Evolutionary conservation across 2,329 filamentous ascomycete species (phyloP).

Genomic region (Aureobasidium sp.): DNA sequence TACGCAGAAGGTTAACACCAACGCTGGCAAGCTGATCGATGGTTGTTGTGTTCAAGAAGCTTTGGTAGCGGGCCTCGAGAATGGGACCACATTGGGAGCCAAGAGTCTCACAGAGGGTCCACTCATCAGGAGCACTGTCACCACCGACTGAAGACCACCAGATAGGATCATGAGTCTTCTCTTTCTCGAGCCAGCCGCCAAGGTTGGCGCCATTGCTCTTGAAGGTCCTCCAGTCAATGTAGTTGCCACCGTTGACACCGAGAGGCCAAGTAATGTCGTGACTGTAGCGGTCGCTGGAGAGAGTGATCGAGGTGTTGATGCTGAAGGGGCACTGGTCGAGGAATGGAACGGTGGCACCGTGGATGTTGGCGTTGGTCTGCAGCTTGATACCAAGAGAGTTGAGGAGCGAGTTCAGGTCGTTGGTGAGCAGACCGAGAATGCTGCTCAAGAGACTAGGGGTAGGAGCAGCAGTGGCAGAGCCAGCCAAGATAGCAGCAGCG

Average conservation of each 20-base stretch:
- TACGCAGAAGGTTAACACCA: slow-evolving; percentile 35
- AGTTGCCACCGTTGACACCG: slow-evolving; percentile 11
- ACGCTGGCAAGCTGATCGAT: slow-evolving; percentile 31
- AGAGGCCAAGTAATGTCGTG: slow-evolving; percentile 13
- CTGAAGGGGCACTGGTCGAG: slow-evolving; percentile 10
- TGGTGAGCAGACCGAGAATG: slow-evolving; percentile 6
- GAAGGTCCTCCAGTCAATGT: background rate
- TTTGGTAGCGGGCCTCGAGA: slow-evolving; percentile 27
- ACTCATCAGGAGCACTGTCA: slow-evolving; percentile 27
- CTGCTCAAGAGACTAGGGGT: slow-evolving; percentile 4
- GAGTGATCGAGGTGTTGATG: background rate
- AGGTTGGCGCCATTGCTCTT: slow-evolving; percentile 27
- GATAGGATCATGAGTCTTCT: slow-evolving; percentile 26
- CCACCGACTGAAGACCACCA: slow-evolving; percentile 25
- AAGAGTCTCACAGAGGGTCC: slow-evolving; percentile 26
- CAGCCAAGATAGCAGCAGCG: background rate
- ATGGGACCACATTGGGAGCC: slow-evolving; percentile 14
- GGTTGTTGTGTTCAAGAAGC: slow-evolving; percentile 32
- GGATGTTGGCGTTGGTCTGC: slow-evolving; percentile 9
- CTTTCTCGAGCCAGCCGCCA: slow-evolving; percentile 28
- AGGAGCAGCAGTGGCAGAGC: slow-evolving; percentile 1
- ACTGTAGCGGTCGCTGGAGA: background rate
- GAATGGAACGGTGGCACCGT: slow-evolving; percentile 10
- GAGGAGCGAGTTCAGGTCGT: slow-evolving; percentile 11
- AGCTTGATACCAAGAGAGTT: slow-evolving; percentile 10